Percentiles rank a stretch among this genome's conserved stretches.
Evolutionary conservation across 139 green algal species (phyloP).

Genomic region (Chlorella vulgaris): DNA sequence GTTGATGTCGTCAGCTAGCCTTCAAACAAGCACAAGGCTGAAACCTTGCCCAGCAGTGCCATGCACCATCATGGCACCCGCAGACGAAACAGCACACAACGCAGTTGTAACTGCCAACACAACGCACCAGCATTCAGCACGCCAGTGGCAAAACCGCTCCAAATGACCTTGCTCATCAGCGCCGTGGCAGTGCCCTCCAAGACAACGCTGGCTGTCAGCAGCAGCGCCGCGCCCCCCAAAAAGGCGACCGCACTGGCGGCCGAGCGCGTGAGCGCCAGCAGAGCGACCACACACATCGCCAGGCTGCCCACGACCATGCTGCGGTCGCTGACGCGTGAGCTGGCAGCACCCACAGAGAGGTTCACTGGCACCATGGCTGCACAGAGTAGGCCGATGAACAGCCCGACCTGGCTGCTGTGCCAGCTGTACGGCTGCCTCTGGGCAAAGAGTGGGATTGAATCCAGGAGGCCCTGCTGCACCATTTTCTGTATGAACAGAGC

Average conservation of each 20-base stretch:
- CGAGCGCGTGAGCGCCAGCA: neutral
- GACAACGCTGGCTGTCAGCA: conserved; percentile 46
- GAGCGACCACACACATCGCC: neutral
- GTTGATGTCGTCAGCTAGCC: too few species aligned
- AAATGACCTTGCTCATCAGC: conserved; percentile 37
- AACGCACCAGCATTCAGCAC: neutral
- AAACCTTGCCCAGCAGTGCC: too few species aligned
- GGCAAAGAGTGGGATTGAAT: conserved; percentile 54
- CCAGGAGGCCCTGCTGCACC: conserved; percentile 47
- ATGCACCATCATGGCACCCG: too few species aligned
- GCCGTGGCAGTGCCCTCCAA: conserved; percentile 50
- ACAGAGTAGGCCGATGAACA: conserved; percentile 49
- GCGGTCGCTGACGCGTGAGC: conserved; percentile 34
- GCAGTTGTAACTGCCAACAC: neutral
- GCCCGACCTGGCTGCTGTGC: conserved; percentile 18
- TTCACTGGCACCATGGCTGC: conserved; percentile 52
- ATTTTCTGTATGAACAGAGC: conserved; percentile 53
- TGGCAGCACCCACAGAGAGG: conserved; percentile 30
- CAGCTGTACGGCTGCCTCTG: conserved; percentile 44
- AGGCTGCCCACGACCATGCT: conserved; percentile 22
- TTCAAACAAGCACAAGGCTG: too few species aligned
- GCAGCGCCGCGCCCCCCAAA: conserved; percentile 21
- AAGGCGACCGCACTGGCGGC: neutral
- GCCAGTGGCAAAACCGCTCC: neutral
- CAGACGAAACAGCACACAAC: too few species aligned